Base-by-base conservation (phyloP, 441 rosid genomes). In the California macrophylla region DNA sequence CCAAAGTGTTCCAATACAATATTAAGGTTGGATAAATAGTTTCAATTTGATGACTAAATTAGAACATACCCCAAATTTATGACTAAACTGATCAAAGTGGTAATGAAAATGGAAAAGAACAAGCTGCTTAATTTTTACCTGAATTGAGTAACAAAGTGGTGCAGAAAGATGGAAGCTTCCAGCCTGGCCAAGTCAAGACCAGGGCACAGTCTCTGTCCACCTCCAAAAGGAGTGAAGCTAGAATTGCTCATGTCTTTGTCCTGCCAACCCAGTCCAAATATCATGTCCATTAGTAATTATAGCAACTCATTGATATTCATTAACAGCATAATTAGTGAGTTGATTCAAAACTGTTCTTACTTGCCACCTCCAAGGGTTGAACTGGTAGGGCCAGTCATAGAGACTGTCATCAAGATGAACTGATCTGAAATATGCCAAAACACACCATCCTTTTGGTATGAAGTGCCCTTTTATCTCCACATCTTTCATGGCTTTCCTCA, bases 301-400 rank as follows among this genome's bases (percentile, higher is more conserved):
- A 52, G 60, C 60, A 29, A 64, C 38, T 20, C 34, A 69, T 67
- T 16, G 16, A 1, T 20, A 38, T 52, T 18, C 6, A 18, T 52
- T 18, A 20, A 16, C 60, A 5, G 6, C 15, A 52, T 20, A 52
- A 20, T 52, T 18, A 52, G 9, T 52, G 8, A 25, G n/a, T 7
- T 36, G 8, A 9, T 36, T 36, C 0, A 40, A 40, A 29, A 40
- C 12, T 40, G 47, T 9, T 67, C 87, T 84, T 87, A 94, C 97
- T 80, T 85, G 93, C 98, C 98, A 91, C 68, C 97, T 92, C 98
- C 96, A 92, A 12, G 98, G 98, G 79, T 92, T 82, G 74, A 94
- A 94, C 56, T 80, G 76, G 78, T 94, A 85, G 50, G 98, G 98
- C 68, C 81, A 79, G 32, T 90, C 90, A 70, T 90, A 94, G 72